Evolutionary conservation across 805 yeast species (phyloP).

Genomic region (Wickerhamiella lipophila): DNA sequence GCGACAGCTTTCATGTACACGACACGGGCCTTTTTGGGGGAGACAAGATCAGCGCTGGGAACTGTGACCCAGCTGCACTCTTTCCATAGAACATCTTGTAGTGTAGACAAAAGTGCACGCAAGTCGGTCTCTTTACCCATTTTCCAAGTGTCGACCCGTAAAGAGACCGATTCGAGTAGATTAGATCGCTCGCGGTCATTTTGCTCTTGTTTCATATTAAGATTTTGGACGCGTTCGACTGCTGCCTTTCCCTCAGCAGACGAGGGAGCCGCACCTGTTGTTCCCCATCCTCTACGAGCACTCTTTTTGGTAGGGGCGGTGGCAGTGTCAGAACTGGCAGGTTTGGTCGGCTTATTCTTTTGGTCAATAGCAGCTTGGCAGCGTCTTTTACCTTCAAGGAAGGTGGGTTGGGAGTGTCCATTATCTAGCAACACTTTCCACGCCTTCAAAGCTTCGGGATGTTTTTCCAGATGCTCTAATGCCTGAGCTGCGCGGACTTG

Average conservation of each 20-base stretch:
- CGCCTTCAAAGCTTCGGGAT: conserved; percentile 44
- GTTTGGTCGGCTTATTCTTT: conserved; percentile 25
- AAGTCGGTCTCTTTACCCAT: conserved; percentile 67
- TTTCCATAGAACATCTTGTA: conserved; percentile 58
- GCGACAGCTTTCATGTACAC: conserved; percentile 72
- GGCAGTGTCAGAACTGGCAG: conserved; percentile 2
- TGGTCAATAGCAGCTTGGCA: conserved; percentile 45
- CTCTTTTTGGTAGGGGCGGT: conserved; percentile 5
- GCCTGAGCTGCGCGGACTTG: conserved; percentile 67
- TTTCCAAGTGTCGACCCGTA: conserved; percentile 49
- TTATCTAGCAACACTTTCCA: conserved; percentile 53
- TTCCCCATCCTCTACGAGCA: conserved; percentile 21
- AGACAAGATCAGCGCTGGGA: conserved; percentile 58
- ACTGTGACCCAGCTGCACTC: conserved; percentile 55
- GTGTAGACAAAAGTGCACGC: conserved; percentile 58
- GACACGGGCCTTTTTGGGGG: conserved; percentile 81
- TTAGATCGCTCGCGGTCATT: conserved; percentile 46
- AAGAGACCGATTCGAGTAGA: conserved; percentile 51
- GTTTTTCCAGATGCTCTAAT: conserved; percentile 65
- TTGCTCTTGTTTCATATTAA: conserved; percentile 34
- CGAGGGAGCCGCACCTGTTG: conserved; percentile 21
- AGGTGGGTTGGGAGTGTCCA: conserved; percentile 50
- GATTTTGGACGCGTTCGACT: conserved; percentile 39
- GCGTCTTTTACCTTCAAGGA: conserved; percentile 73
- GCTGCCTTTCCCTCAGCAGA: conserved; percentile 34